These are phyloP conservation scores for Colletotrichum cordylinicola DNA, from an alignment of 2,329 filamentous ascomycete genomes.

Conservation along the genomic window DNA sequence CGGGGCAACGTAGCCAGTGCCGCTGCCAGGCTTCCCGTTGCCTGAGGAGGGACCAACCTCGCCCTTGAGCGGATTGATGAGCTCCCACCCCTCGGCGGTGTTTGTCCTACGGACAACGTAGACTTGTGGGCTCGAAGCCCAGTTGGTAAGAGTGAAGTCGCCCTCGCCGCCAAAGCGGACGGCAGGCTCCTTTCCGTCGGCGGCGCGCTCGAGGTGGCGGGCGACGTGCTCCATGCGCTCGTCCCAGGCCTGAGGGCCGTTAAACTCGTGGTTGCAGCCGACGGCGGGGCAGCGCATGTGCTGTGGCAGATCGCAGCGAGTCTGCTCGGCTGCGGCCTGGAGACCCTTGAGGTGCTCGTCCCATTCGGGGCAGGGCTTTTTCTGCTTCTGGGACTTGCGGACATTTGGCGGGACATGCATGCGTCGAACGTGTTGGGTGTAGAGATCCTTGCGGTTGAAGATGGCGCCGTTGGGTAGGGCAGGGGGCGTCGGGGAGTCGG, in stretches of 20 bases:
- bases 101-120: slow-evolving; percentile 36
- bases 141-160: slow-evolving; percentile 44
- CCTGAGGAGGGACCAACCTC: slow-evolving; percentile 17
- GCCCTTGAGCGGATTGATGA: slow-evolving; percentile 33
- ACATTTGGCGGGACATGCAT: slow-evolving; percentile 72
- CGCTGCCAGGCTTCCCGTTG: slow-evolving; percentile 18
- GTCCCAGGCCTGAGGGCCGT: slow-evolving; percentile 74
- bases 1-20: not conserved
- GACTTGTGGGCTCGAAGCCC: slow-evolving; percentile 43
- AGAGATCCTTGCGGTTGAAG: slow-evolving; percentile 93
- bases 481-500: not conserved
- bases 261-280: slow-evolving; percentile 66
- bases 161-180: slow-evolving; percentile 44
- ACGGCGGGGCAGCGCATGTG: slow-evolving; percentile 65
- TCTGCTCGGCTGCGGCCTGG: slow-evolving; percentile 63
- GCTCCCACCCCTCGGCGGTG: slow-evolving; percentile 33
- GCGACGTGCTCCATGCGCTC: slow-evolving; percentile 88
- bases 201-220: slow-evolving; percentile 71
- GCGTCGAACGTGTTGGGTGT: slow-evolving; percentile 84
- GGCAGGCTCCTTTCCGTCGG: slow-evolving; percentile 31
- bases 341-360: slow-evolving; percentile 62
- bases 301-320: slow-evolving; percentile 66
- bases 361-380: slow-evolving; percentile 41
- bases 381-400: slow-evolving; percentile 43
- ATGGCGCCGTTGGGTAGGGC: slow-evolving; percentile 59